A percentile compares a stretch with the other conserved stretches of the same genome.
Conservation (phyloP, 2,329 filamentous ascomycete genomes). For the Aureobasidium sp. region DNA sequence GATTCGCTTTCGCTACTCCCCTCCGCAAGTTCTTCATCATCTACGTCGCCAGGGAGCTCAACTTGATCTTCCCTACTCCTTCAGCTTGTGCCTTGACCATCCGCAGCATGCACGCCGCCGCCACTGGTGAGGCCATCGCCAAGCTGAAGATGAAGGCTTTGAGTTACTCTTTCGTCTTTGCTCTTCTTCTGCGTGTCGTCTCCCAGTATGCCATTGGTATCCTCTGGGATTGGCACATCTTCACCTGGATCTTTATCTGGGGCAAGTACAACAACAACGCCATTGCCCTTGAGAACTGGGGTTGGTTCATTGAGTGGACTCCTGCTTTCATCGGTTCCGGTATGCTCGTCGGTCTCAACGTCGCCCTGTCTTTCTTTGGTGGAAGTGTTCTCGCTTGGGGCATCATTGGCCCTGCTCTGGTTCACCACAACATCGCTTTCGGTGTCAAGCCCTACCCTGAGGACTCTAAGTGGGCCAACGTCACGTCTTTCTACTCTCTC, state of each 20-base stretch:
- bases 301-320: constrained; percentile 53
- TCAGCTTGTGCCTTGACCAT: constrained; percentile 56
- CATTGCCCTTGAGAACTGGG: constrained; percentile 52
- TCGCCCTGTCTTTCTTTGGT: constrained; percentile 50
- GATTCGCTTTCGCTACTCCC: constrained; percentile 57
- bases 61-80: constrained; percentile 52
- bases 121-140: constrained; percentile 44
- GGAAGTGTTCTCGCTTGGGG: constrained; percentile 50
- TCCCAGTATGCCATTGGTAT: constrained; percentile 56
- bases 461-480: constrained; percentile 40
- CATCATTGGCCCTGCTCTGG: constrained; percentile 50
- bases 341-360: constrained; percentile 52
- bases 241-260: constrained; percentile 41
- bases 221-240: constrained; percentile 39
- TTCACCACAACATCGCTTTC: constrained; percentile 42
- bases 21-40: constrained; percentile 21
- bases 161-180: constrained; percentile 42
- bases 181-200: constrained; percentile 46
- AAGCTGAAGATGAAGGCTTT: constrained; percentile 51
- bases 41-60: constrained; percentile 52
- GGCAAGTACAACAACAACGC: constrained; percentile 43
- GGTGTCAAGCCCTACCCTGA: constrained; percentile 19
- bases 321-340: constrained; percentile 55
- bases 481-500: constrained; percentile 37
- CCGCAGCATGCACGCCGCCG: constrained; percentile 52